Evolutionary conservation across 2,329 filamentous ascomycete species (phyloP), one percentile per base, ranked within the genome.

Genomic region (Emergomyces orientalis): DNA sequence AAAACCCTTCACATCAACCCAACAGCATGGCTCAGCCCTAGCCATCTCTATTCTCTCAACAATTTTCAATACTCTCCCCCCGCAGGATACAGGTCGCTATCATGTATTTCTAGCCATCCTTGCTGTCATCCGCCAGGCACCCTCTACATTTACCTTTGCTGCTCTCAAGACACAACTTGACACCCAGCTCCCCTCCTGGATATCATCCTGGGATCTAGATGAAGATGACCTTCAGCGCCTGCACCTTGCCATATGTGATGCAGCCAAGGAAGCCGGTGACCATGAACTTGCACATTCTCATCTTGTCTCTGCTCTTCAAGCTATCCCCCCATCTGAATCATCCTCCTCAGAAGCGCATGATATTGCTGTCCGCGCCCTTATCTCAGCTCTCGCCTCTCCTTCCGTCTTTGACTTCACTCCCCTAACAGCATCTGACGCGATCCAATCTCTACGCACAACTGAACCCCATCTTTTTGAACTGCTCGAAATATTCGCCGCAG

Each of bases 401-500:
- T 79, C 80, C 63, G 85, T 89, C 74, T 89, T 86, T 76, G 87
- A 89, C 77, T 90, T 90, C 78, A 85, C 88, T 68, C 86, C 89
- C 69, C 78, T 90, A 69, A 88, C 86, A 59, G 81, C 82, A 47
- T 84, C 88, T 66, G 86, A 89, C 72, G 88, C 88, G 68, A 86
- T 99, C 66, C 91, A 97, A 78, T 89, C 90, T 19, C 87, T 99
- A 59, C 86, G 87, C 74, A 88, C 93, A 72, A 90, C 89, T 60
- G 89, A 97, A 73, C 85, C 89, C 65, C 82, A 89, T 67, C 90
- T 93, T 78, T 92, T 90, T 71, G 91, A 97, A 78, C 85, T 99
- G 45, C 88, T 99, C 63, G 92, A 97, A 72, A 90, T 97, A 72
- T 97, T 97, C 78, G 89, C 90, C 69, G 89, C 94, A 72, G 92